Conservation (phyloP, 208 protist genomes). For the Zelonia costaricensis region DNA sequence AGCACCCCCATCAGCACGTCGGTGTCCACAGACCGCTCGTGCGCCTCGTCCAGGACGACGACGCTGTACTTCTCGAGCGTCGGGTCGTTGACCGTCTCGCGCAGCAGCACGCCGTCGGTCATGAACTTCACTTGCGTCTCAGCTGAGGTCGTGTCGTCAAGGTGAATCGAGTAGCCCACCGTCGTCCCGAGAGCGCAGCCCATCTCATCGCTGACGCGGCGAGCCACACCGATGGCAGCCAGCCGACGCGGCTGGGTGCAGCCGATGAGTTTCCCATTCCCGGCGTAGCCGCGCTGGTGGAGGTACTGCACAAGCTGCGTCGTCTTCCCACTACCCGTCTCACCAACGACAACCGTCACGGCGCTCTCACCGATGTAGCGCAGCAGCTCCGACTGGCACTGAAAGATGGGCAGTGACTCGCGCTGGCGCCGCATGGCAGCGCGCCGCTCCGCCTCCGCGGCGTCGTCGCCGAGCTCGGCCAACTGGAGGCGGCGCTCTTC, state of each 20-base stretch:
- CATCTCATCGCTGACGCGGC: constrained; percentile 94
- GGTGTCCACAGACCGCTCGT: constrained; percentile 97
- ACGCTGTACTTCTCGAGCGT: constrained; percentile 92
- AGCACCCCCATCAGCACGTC: constrained; percentile 98
- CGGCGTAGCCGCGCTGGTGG: constrained; percentile 68
- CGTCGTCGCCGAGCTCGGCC: constrained; percentile 8
- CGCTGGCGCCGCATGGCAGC: constrained; percentile 32
- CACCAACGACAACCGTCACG: constrained; percentile 83
- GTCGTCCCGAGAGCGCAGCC: constrained; percentile 72
- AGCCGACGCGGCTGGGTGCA: constrained; percentile 97
- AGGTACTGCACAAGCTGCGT: constrained; percentile 93
- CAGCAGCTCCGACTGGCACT: constrained; percentile 69
- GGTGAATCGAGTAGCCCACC: constrained; percentile 94
- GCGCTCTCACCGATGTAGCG: constrained; percentile 80
- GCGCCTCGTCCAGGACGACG: constrained; percentile 99
- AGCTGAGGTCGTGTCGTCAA: constrained; percentile 85
- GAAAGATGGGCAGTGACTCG: constrained; percentile 71
- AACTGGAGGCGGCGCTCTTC: constrained; percentile 24
- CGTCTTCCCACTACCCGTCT: constrained; percentile 93
- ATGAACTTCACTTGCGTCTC: constrained; percentile 95
- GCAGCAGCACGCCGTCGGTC: constrained; percentile 97
- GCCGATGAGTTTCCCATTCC: constrained; percentile 57
- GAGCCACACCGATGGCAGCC: constrained; percentile 93
- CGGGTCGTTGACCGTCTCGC: constrained; percentile 92
- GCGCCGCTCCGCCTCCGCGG: constrained; percentile 31